These are phyloP conservation scores for Aspergillus asperescens DNA, from an alignment of 495 filamentous ascomycete genomes.

Conservation along the genomic window DNA sequence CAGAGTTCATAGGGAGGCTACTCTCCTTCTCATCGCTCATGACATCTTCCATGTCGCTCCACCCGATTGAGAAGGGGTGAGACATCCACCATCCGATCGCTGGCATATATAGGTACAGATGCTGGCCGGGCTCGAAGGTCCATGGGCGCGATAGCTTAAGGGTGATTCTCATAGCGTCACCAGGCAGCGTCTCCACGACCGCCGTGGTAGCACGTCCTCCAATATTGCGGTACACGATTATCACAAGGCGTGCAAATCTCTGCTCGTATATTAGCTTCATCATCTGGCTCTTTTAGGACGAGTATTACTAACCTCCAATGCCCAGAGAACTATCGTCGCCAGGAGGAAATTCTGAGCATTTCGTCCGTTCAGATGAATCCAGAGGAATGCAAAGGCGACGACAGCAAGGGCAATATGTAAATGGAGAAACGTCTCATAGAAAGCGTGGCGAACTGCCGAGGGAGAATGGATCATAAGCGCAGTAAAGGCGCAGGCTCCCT, in stretches of 20 bases:
- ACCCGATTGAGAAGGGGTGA: constrained; percentile 92
- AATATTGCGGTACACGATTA: constrained; percentile 67
- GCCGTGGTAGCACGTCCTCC: constrained; percentile 61
- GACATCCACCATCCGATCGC: constrained; percentile 72
- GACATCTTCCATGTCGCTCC: constrained; percentile 53
- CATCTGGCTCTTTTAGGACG: background rate
- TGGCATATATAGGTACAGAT: constrained; percentile 81
- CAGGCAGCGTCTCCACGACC: constrained; percentile 68
- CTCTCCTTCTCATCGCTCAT: constrained; percentile 46
- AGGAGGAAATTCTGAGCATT: constrained; percentile 63
- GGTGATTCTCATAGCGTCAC: constrained; percentile 78
- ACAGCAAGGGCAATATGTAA: constrained; percentile 68
- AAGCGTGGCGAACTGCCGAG: constrained; percentile 80
- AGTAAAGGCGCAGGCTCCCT: constrained; percentile 45
- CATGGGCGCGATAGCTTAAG: constrained; percentile 72
- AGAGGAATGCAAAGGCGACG: constrained; percentile 57
- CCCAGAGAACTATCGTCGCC: constrained; percentile 68
- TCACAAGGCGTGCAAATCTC: constrained; percentile 60
- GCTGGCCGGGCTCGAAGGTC: constrained; percentile 75
- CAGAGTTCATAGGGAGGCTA: constrained; percentile 32
- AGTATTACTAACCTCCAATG: constrained; percentile 49
- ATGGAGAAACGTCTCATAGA: constrained; percentile 91
- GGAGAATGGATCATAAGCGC: constrained; percentile 61
- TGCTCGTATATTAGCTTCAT: constrained; percentile 12
- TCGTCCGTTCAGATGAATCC: constrained; percentile 64